Percentiles rank a stretch among this genome's conserved stretches.
phyloP scores from a whole-genome alignment of 2,329 filamentous ascomycete genomes.

The Sclerotinia subarctica region DNA sequence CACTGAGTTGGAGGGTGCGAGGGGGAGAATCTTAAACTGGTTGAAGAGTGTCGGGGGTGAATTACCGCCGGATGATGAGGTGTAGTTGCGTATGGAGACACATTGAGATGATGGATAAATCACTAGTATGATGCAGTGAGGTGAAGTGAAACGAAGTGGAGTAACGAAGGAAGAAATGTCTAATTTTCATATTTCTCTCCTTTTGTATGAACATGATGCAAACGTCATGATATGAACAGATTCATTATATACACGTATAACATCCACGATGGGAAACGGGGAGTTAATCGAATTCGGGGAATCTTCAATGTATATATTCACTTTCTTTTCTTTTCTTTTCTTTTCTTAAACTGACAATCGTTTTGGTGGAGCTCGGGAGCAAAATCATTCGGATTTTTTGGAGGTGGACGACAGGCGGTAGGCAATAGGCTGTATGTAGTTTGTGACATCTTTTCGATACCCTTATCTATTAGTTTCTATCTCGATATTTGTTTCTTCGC shows the following conservation, averaged over 20 bases:
- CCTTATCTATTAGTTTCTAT: constrained; percentile 1
- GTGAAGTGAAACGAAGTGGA: not conserved
- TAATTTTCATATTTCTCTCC: too few species aligned
- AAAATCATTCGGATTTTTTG: constrained; percentile 5
- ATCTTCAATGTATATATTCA: constrained; percentile 7
- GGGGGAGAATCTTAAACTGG: constrained; percentile 56
- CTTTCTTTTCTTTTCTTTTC: not conserved
- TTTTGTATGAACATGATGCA: not conserved
- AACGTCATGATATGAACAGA: not conserved
- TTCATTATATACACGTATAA: not conserved
- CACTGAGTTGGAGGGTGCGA: constrained; percentile 68
- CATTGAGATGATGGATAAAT: not conserved
- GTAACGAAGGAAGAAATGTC: not conserved
- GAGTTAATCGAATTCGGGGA: too few species aligned
- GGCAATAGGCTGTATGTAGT: not conserved
- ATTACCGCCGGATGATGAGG: constrained; percentile 64
- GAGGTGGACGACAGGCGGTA: not conserved
- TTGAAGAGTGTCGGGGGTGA: constrained; percentile 73
- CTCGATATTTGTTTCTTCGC: not conserved
- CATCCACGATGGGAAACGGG: not conserved
- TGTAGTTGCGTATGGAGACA: not conserved
- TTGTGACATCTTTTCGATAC: constrained; percentile 16
- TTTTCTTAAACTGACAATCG: not conserved
- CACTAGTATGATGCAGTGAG: not conserved
- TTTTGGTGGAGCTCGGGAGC: constrained; percentile 9